These are phyloP conservation scores for Chlorella sp. DNA, from an alignment of 139 green algal genomes.

Conservation along the genomic window DNA sequence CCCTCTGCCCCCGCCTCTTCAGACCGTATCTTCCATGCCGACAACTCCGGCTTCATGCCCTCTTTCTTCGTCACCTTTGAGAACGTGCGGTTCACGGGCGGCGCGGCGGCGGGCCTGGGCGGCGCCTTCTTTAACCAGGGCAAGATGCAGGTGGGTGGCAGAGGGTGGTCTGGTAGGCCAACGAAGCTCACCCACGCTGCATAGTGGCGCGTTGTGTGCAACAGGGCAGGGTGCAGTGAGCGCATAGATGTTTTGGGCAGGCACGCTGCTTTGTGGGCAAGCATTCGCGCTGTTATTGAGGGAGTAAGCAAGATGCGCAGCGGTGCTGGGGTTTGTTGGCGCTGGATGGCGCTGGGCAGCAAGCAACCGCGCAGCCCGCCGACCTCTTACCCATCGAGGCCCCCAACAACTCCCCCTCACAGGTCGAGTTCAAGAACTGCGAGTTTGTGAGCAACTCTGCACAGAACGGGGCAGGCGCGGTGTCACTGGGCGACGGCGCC, in stretches of 20 bases:
- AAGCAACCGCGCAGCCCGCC: too few relatives aligned
- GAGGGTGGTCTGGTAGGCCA: background rate
- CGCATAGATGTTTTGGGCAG: background rate
- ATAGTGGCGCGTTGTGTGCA: too few relatives aligned
- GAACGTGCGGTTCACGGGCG: conserved; percentile 45
- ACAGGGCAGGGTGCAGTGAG: background rate
- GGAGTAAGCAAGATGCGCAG: too few relatives aligned
- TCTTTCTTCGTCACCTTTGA: conserved; percentile 37
- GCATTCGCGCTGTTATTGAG: too few relatives aligned
- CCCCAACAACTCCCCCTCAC: background rate
- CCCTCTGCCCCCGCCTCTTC: background rate
- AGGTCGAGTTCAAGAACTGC: conserved; percentile 47
- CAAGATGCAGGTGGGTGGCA: conserved; percentile 33
- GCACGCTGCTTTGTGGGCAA: too few relatives aligned
- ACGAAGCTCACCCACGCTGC: too few relatives aligned
- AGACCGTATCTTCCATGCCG: conserved; percentile 40
- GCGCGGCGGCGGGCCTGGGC: conserved; percentile 4
- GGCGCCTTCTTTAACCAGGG: conserved; percentile 46
- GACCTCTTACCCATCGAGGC: too few relatives aligned
- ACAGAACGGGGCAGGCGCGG: conserved; percentile 27
- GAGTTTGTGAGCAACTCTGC: conserved; percentile 48
- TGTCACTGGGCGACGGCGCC: conserved; percentile 39
- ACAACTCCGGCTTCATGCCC: conserved; percentile 42
- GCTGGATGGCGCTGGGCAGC: too few relatives aligned
- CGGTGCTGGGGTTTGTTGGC: too few relatives aligned